Evolutionary conservation across 768 basidiomycete genomes (phyloP).

Genomic region (Boletus rubroflammeus): DNA sequence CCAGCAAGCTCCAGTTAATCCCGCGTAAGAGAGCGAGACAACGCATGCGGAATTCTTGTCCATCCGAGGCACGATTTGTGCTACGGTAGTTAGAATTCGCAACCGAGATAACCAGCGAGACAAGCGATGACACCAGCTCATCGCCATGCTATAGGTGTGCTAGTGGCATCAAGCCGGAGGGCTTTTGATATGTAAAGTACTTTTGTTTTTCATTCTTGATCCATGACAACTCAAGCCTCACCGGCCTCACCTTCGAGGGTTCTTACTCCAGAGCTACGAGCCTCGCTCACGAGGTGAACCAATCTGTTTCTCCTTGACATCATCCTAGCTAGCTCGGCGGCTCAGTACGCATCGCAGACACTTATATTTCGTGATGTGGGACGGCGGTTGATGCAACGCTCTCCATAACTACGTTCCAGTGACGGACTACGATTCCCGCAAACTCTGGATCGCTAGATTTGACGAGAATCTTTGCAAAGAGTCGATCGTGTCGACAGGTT

Average conservation of each 20-base stretch:
- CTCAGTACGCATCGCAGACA: conserved; percentile 9
- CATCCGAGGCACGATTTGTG: background rate
- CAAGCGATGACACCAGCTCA: no score
- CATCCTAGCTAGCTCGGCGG: background rate
- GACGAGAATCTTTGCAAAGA: background rate
- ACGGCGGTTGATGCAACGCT: background rate
- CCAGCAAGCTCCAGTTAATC: no score
- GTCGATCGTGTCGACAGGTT: background rate
- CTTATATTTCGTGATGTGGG: conserved; percentile 3
- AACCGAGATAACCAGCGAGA: background rate
- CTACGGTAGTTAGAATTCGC: background rate
- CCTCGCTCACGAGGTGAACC: background rate
- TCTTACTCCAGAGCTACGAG: background rate
- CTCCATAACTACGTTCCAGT: conserved; percentile 11
- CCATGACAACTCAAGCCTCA: background rate
- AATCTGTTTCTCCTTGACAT: conserved; percentile 2
- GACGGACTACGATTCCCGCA: background rate
- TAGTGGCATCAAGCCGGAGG: no score
- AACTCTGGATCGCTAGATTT: conserved; percentile 10
- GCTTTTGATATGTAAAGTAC: no score
- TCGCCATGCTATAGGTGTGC: no score
- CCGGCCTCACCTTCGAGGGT: background rate
- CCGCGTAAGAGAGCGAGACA: no score
- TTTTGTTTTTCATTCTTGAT: background rate
- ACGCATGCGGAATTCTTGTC: background rate